phyloP scores from a whole-genome alignment of 2,329 filamentous ascomycete species.

The Zymoseptoria passerinii region DNA sequence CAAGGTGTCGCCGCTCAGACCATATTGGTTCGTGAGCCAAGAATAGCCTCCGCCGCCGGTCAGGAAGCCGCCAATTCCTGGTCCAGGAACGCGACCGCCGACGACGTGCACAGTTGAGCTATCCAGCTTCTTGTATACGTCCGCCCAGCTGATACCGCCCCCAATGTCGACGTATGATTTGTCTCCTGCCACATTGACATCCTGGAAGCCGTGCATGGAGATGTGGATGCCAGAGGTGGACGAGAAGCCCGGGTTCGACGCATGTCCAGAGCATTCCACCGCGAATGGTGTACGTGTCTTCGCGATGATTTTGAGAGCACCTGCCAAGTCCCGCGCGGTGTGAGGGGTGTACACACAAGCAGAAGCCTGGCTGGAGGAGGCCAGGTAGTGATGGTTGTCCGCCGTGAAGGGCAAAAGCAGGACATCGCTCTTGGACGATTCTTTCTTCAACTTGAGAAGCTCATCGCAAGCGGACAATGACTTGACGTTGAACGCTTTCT shows the following conservation, averaged over 20 bases:
- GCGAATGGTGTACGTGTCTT: constrained; percentile 2
- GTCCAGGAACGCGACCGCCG: constrained; percentile 7
- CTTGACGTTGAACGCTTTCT: neutral
- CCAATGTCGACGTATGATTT: constrained; percentile 3
- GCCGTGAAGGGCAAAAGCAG: neutral
- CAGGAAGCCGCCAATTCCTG: constrained; percentile 8
- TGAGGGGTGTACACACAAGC: neutral
- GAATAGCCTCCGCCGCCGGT: constrained; percentile 7
- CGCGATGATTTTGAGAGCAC: constrained; percentile 4
- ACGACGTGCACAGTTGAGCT: constrained; percentile 5
- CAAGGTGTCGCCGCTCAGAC: constrained; percentile 6
- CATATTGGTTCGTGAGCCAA: constrained; percentile 8
- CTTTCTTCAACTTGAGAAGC: neutral
- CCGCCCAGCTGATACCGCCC: constrained; percentile 4
- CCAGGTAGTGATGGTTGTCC: neutral
- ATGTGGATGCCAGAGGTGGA: constrained; percentile 8
- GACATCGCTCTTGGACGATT: neutral
- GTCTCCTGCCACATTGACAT: constrained; percentile 3
- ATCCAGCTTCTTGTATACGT: constrained; percentile 9
- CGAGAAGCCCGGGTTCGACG: constrained; percentile 9
- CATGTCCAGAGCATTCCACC: constrained; percentile 5
- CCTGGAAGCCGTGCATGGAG: constrained; percentile 4
- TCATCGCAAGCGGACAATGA: neutral
- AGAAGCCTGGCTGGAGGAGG: neutral
- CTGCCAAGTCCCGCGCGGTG: neutral